Base-by-base conservation (phyloP, 139 green algal genomes). In the Coccomyxa sp. region DNA sequence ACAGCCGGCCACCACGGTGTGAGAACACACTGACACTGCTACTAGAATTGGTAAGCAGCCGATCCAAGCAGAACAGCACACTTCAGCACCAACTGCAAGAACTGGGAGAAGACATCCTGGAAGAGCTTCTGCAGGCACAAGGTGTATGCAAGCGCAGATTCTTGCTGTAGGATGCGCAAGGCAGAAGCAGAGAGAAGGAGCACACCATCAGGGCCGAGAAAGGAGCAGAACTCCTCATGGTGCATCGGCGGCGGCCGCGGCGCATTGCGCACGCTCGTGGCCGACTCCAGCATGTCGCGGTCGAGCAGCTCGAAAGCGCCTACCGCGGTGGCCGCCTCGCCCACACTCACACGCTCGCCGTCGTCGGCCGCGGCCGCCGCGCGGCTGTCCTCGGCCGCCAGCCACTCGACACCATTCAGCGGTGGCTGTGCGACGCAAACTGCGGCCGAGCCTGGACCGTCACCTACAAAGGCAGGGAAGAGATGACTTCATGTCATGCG, bases 161-260 rank as follows among this genome's bases (percentile, higher is more conserved):
- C 74, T 79, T 28, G 15, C 23, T 79, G 3, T 23, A 58, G n/a
- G 74, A 58, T 45, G 74, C 1, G 74, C 3, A 28, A 45, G 18
- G 21, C 23, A 58, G 10, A 23, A 58, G 74, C 21, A 38, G 3
- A 79, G 74, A 1, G 10, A 23, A 79, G 31, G 4, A 21, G 66
- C 59, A 25, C 71, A 87, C 80, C 84, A 27, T 91, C 85, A 13
- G 76, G 76, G 79, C 92, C 83, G 16, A 92, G 75, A 45, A 93
- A 94, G 12, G 82, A 82, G 32, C 58, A 59, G 74, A 91, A 91
- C 85, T 95, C 90, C 38, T 90, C 81, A 28, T 78, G 77, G 0
- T 13, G 58, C 7, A 87, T 74, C 32, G 84, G 84, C 17, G 84
- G 84, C 13, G 79, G 80, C 11, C 74, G 79, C 67, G 77, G 77